A percentile compares a stretch with the other conserved stretches of the same genome.
phyloP scores from a whole-genome alignment of 345 rosid species.

The Salix caprea region DNA sequence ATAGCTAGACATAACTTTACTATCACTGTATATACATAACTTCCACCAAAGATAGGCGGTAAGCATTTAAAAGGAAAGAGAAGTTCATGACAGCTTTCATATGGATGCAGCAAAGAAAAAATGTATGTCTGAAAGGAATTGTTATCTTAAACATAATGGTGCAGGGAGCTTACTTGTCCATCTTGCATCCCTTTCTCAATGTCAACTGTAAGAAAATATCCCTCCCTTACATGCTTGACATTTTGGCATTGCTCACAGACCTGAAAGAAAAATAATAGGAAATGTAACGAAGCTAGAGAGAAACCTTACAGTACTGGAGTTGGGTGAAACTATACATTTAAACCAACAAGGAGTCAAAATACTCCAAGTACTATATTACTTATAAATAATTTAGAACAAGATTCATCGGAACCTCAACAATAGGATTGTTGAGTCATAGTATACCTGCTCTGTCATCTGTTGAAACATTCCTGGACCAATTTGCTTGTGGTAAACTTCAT shows the following conservation, averaged over 20 bases:
- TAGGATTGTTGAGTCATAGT: not conserved
- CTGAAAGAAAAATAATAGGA: slow-evolving; percentile 36
- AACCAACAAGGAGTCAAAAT: not conserved
- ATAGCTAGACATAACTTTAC: not conserved
- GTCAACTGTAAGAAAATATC: slow-evolving; percentile 88
- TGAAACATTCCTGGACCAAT: slow-evolving; percentile 99
- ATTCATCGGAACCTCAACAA: not conserved
- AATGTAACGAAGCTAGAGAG: not conserved
- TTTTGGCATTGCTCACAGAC: slow-evolving; percentile 98
- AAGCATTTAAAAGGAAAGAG: not conserved
- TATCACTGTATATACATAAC: not conserved
- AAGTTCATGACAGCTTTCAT: not conserved
- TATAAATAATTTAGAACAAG: not conserved
- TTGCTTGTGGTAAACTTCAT: slow-evolving; percentile 96
- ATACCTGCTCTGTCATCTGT: slow-evolving; percentile 97
- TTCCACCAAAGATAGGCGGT: not conserved
- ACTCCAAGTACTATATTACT: not conserved
- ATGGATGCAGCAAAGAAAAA: not conserved
- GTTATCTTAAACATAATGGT: not conserved
- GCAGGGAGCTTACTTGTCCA: slow-evolving; percentile 66
- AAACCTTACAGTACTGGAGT: not conserved
- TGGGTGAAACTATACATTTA: not conserved
- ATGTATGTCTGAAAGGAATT: not conserved
- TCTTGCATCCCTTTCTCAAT: slow-evolving; percentile 99
- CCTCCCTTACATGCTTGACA: slow-evolving; percentile 80